Conservation (phyloP, 345 rosid species). For the Gossypium thurberi region DNA sequence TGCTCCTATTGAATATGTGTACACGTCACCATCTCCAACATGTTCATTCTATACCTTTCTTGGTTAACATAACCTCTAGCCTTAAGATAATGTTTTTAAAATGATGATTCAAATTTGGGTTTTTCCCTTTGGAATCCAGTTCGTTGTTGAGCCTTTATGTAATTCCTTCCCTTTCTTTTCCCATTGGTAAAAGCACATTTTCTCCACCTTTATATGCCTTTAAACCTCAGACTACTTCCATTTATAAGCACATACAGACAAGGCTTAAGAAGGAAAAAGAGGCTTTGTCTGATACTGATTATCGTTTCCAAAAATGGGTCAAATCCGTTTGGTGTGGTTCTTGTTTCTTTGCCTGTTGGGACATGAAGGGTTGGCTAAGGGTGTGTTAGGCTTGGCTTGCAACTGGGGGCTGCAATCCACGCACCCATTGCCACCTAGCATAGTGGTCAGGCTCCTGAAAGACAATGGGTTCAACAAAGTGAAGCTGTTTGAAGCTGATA, state of each 20-base stretch:
- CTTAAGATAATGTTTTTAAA: neutral
- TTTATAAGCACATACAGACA: neutral
- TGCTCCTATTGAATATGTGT: neutral
- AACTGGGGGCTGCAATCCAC: conserved; percentile 77
- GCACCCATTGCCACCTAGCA: conserved; percentile 62
- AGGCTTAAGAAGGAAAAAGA: neutral
- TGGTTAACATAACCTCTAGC: neutral
- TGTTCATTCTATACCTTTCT: conserved; percentile 6
- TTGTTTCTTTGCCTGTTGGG: conserved; percentile 18
- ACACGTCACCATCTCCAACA: neutral
- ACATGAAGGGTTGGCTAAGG: conserved; percentile 13
- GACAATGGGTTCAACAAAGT: conserved; percentile 86
- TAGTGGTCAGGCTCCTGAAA: conserved; percentile 59
- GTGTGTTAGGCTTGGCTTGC: conserved; percentile 49
- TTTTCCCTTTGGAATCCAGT: conserved; percentile 31
- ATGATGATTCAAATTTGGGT: neutral
- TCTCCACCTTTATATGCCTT: neutral
- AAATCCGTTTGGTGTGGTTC: conserved; percentile 11
- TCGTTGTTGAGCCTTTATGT: conserved; percentile 27
- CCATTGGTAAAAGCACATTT: conserved; percentile 30
- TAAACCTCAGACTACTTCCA: neutral
- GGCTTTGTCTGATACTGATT: neutral
- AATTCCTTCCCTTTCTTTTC: conserved; percentile 42
- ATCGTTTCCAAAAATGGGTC: conserved; percentile 22
- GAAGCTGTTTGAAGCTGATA: conserved; percentile 86